Evolutionary conservation across 139 green algal genomes (phyloP), one percentile per base, ranked within the genome.

Genomic region (Yamagishiella unicocca): DNA sequence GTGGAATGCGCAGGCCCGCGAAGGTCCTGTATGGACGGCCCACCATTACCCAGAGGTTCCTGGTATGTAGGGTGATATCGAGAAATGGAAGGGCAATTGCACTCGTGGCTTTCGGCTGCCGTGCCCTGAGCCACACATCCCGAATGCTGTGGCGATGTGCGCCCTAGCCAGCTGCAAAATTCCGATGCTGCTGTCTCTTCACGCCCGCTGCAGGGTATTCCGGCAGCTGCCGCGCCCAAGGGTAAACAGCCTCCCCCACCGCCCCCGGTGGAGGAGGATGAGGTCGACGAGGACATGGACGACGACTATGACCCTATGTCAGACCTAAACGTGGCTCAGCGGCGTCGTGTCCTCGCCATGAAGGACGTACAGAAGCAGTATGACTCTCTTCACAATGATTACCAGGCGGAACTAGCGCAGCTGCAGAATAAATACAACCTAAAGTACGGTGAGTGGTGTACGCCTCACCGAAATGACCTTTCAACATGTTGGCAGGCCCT

Each of bases 371-470:
- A 95, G 87, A 29, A 71, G 46, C 42, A 55, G 8, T 90, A 90
- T 64, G 89, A 92, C 67, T 46, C 66, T 12, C 67, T 88, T 37
- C 89, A 88, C 45, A 58, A 66, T 14, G 46, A 85, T 31, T 93
- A 92, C 72, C 68, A 89, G 58, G 83, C 74, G 64, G 92, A 95
- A 85, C 87, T 92, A 22, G 92, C 92, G n/a, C 43, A 73, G 67
- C 87, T 95, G 76, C 87, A 95, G 87, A 72, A 78, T 66, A 92
- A 92, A 54, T 95, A 92, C 81, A 71, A 89, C 62, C 35, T 79
- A 43, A 84, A 89, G 67, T 90, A 90, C 73, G 84, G 92, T 95
- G 73, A 82, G 92, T 84, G 8, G 64, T 7, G 64, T n/a, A n/a
- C n/a, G n/a, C n/a, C n/a, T n/a, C n/a, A n/a, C n/a, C n/a, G n/a